A percentile compares a stretch with the other conserved stretches of the same genome.
phyloP scores from a whole-genome alignment of 2,329 filamentous ascomycete genomes.

The Botrytis cinerea region DNA sequence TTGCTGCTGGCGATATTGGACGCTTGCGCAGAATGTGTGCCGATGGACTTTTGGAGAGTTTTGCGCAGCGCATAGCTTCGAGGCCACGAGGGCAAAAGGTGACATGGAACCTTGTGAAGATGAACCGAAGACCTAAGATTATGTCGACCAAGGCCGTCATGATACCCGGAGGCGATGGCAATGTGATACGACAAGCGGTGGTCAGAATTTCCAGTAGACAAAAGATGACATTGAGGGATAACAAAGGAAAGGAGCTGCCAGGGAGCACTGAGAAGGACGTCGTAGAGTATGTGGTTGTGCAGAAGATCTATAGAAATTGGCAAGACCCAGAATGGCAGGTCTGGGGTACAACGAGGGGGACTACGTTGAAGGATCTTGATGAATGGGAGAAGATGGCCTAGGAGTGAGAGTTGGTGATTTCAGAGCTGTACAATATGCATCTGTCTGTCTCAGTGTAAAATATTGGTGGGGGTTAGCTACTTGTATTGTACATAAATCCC shows the following conservation, averaged over 20 bases:
- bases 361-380: conserved; percentile 45
- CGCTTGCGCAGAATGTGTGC: conserved; percentile 57
- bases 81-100: conserved; percentile 50
- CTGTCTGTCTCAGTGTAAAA: conserved; percentile 2
- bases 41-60: conserved; percentile 51
- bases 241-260: conserved; percentile 44
- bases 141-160: conserved; percentile 55
- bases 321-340: conserved; percentile 59
- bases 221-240: conserved; percentile 47
- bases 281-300: conserved; percentile 66
- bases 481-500: not conserved
- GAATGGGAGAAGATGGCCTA: conserved; percentile 18
- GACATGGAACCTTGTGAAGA: conserved; percentile 57
- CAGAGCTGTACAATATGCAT: conserved; percentile 6
- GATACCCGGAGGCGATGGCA: conserved; percentile 47
- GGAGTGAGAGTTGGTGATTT: not conserved
- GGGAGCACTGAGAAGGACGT: conserved; percentile 55
- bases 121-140: conserved; percentile 45
- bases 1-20: conserved; percentile 58
- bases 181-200: conserved; percentile 58
- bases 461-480: not conserved
- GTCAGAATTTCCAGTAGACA: conserved; percentile 61
- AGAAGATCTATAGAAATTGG: conserved; percentile 49
- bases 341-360: conserved; percentile 63
- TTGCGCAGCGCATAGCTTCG: conserved; percentile 55